Evolutionary conservation across 306 rosid species (phyloP).

Genomic region (Malus fusca): DNA sequence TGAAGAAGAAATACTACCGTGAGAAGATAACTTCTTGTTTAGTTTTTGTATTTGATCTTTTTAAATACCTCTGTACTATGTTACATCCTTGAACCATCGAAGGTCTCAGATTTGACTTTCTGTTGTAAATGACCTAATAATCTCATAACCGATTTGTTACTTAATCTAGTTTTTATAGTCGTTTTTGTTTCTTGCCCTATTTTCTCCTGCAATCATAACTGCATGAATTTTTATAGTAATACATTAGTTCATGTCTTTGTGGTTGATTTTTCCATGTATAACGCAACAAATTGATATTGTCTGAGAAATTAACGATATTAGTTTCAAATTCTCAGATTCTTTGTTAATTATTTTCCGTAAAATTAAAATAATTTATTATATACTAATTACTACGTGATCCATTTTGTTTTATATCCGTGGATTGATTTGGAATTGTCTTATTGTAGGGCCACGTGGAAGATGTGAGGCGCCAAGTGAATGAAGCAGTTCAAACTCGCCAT

Average conservation of each 20-base stretch:
- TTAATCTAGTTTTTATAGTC: neutral
- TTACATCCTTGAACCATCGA: neutral
- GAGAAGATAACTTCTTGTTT: neutral
- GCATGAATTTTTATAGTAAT: neutral
- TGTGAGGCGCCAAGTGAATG: constrained; percentile 85
- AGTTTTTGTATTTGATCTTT: neutral
- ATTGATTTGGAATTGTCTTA: constrained; percentile 26
- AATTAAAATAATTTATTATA: neutral
- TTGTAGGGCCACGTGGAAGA: constrained; percentile 84
- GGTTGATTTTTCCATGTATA: neutral
- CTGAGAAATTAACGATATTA: neutral
- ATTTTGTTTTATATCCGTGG: neutral
- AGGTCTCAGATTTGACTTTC: neutral
- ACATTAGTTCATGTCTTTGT: neutral
- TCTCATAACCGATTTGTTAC: neutral
- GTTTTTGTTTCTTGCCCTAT: neutral
- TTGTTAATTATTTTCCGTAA: constrained; percentile 16
- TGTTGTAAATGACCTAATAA: neutral
- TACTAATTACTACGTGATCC: neutral
- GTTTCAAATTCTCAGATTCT: constrained; percentile 5
- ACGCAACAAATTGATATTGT: neutral
- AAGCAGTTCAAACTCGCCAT: constrained; percentile 88
- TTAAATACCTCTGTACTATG: neutral
- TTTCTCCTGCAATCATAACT: neutral
- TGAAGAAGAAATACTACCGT: neutral